Evolutionary conservation across 352 stramenopile genomes (phyloP), one percentile per base, ranked within the genome.

Genomic region (Thraustochytrium striatum): DNA sequence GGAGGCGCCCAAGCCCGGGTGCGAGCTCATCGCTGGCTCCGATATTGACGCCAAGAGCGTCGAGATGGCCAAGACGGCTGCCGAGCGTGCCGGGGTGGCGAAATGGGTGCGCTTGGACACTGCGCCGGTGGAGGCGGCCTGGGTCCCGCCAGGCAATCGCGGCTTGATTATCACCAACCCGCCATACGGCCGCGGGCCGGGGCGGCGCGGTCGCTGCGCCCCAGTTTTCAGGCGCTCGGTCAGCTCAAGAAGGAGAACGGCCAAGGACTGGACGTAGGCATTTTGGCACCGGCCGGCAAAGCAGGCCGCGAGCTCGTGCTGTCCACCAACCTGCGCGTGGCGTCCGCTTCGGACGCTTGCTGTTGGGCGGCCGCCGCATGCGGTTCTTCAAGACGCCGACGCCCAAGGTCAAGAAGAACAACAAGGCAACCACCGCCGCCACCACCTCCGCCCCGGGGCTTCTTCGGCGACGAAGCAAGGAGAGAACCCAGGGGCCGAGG

Each of bases 161-260:
- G n/a, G n/a, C n/a, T n/a, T n/a, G 7, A 38, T 75, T 25, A 32
- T 58, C 1, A 70, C 65, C 50, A 75, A 75, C 35, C 65, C 65
- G 13, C 65, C 65, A 19, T 75, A 62, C 32, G 65, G 65, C 9
- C 65, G 30, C 3, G 30, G 52, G 1, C 52, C 44, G n/a, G 16
- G n/a, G 36, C 33, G 30, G 30, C 43, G 11, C 16, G 16, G 16
- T 16, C 25, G 7, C 61, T 75, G 21, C 21, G 25, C 19, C 32
- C n/a, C 19, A 28, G 65, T 13, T 75, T 35, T 50, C 16, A 7
- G 11, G 50, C 43, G 32, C n/a, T 75, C 13, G 65, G 65, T 25
- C 5, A 19, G 19, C 11, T 21, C 41, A 19, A 61, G 11, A 7
- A 43, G 0, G n/a, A 72, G 52, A 16, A 38, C 9, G 61, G 5